Conservation (phyloP, 495 filamentous ascomycete genomes). For the Hyaloscypha bicolor region DNA sequence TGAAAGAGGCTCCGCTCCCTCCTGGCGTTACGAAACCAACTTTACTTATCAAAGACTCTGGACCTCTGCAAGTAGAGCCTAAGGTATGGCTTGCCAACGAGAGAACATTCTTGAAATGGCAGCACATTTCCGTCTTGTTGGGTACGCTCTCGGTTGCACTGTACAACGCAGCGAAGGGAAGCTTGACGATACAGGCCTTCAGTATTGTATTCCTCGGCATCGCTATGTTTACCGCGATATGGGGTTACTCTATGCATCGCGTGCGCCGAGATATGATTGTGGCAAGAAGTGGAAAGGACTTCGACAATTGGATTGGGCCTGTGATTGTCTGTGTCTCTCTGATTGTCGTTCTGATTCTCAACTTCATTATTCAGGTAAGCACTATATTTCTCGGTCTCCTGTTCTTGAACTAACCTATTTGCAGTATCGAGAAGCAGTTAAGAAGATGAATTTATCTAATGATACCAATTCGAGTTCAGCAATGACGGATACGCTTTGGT, state of each 20-base stretch:
- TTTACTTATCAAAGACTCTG: slow-evolving; percentile 88
- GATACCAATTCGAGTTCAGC: slow-evolving; percentile 1
- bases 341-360: slow-evolving; percentile 75
- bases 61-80: slow-evolving; percentile 86
- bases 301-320: slow-evolving; percentile 86
- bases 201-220: slow-evolving; percentile 81
- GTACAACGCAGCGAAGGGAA: slow-evolving; percentile 82
- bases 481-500: neutral
- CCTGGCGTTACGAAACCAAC: slow-evolving; percentile 84
- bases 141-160: slow-evolving; percentile 80
- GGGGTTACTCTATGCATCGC: slow-evolving; percentile 86
- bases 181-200: slow-evolving; percentile 70
- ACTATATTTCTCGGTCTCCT: neutral
- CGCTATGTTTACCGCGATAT: slow-evolving; percentile 77
- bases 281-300: slow-evolving; percentile 83
- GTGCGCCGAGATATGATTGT: slow-evolving; percentile 76
- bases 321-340: slow-evolving; percentile 80
- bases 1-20: slow-evolving; percentile 54
- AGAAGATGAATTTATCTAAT: slow-evolving; percentile 8
- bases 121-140: slow-evolving; percentile 86
- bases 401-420: slow-evolving; percentile 9
- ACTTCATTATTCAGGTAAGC: slow-evolving; percentile 80
- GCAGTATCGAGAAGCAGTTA: slow-evolving; percentile 25
- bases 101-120: slow-evolving; percentile 96
- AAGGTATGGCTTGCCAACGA: slow-evolving; percentile 99